Conservation (phyloP, 306 rosid genomes). For the Cotoneaster glaucophyllus region DNA sequence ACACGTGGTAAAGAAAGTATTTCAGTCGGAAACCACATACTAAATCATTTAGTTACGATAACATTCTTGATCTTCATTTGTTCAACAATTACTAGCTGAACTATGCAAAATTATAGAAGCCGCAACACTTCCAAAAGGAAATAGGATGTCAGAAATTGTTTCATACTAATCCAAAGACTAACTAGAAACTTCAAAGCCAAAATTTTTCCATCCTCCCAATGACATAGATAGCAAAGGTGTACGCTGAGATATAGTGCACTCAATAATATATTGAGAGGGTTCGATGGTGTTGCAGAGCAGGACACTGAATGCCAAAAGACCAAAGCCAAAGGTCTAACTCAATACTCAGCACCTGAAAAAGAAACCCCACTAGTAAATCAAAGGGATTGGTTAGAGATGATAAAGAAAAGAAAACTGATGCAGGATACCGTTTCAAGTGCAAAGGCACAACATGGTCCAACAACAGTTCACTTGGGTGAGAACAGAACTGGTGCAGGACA, state of each 20-base stretch:
- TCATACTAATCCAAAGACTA: slow-evolving; percentile 1
- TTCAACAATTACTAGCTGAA: neutral
- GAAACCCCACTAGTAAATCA: slow-evolving; percentile 4
- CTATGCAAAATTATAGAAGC: neutral
- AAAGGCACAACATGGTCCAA: neutral
- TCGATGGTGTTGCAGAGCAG: slow-evolving; percentile 78
- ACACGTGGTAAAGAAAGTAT: neutral
- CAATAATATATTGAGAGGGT: slow-evolving; percentile 86
- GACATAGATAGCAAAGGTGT: slow-evolving; percentile 5
- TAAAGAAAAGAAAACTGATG: neutral
- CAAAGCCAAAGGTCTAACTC: slow-evolving; percentile 99
- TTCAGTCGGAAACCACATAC: neutral
- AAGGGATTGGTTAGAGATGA: neutral
- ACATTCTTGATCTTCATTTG: neutral
- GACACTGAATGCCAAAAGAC: slow-evolving; percentile 72
- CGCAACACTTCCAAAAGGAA: neutral
- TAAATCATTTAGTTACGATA: neutral
- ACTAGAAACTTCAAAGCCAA: slow-evolving; percentile 16
- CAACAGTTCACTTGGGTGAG: neutral
- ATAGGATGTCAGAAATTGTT: neutral
- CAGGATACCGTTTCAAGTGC: neutral
- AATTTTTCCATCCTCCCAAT: slow-evolving; percentile 8
- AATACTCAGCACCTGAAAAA: slow-evolving; percentile 84
- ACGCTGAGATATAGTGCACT: slow-evolving; percentile 18
- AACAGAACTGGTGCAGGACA: neutral